These are phyloP conservation scores for Rhodosporidiobolus odoratus DNA, from an alignment of 768 basidiomycete species.

Conservation along the genomic window DNA sequence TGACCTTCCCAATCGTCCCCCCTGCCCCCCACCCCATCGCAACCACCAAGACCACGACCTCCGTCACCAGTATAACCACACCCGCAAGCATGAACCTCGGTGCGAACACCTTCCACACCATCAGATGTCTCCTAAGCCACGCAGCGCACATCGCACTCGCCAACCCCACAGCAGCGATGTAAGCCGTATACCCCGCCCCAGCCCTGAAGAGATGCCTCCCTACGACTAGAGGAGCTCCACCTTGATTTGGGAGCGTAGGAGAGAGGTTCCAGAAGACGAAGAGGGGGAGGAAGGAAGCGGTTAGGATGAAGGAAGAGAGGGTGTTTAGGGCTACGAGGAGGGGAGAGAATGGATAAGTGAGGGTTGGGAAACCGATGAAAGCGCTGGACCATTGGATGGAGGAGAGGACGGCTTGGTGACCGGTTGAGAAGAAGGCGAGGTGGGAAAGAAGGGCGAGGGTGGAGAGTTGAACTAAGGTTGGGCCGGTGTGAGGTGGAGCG, in stretches of 20 bases:
- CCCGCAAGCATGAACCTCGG: constrained; percentile 84
- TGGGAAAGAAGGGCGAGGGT: constrained; percentile 71
- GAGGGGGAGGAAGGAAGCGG: constrained; percentile 64
- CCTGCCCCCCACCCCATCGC: constrained; percentile 33
- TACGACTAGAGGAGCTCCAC: constrained; percentile 47
- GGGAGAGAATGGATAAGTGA: constrained; percentile 68
- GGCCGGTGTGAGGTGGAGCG: constrained; percentile 42
- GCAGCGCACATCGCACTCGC: constrained; percentile 50
- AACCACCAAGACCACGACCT: constrained; percentile 53
- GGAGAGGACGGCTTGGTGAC: constrained; percentile 82
- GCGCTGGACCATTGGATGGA: constrained; percentile 94
- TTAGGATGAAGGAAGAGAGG: constrained; percentile 60
- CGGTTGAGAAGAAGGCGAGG: constrained; percentile 76
- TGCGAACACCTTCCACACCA: constrained; percentile 93
- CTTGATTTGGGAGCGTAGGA: constrained; percentile 52
- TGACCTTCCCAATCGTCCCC: constrained; percentile 12
- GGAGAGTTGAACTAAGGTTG: constrained; percentile 62
- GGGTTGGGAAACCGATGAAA: constrained; percentile 66
- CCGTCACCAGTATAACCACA: constrained; percentile 62
- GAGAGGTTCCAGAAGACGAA: constrained; percentile 77
- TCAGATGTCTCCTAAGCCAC: constrained; percentile 41
- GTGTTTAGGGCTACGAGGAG: constrained; percentile 71
- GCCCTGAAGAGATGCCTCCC: constrained; percentile 30
- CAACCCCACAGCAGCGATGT: constrained; percentile 41
- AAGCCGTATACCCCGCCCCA: constrained; percentile 27